These are phyloP conservation scores for Narthecium ossifragum DNA, from an alignment of 106 monocot genomes.

Conservation along the genomic window DNA sequence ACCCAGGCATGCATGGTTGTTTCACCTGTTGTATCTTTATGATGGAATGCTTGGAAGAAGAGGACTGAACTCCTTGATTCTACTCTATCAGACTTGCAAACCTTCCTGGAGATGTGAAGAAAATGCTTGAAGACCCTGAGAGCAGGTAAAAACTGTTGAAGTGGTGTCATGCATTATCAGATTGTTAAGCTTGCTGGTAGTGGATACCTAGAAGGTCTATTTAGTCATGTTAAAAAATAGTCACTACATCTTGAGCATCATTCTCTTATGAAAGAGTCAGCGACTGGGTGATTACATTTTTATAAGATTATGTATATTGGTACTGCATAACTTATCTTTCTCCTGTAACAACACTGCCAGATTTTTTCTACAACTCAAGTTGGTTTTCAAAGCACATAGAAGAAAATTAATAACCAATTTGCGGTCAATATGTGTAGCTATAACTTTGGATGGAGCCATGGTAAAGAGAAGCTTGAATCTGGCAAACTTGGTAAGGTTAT, in stretches of 20 bases:
- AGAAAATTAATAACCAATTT: too few relatives aligned
- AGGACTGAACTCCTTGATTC: slow-evolving; percentile 6
- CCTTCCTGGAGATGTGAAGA: slow-evolving; percentile 69
- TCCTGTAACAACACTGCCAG: not conserved
- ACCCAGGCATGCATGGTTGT: slow-evolving; percentile 40
- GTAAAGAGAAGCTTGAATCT: slow-evolving; percentile 88
- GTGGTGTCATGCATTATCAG: too few relatives aligned
- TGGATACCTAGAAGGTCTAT: too few relatives aligned
- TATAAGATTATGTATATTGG: too few relatives aligned
- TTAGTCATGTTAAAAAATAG: too few relatives aligned
- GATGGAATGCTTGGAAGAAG: not conserved
- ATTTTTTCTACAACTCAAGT: not conserved
- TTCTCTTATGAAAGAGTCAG: too few relatives aligned
- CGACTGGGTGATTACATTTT: too few relatives aligned
- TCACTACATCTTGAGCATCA: too few relatives aligned
- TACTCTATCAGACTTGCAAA: slow-evolving; percentile 32
- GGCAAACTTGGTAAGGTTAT: slow-evolving; percentile 68
- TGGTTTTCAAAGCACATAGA: too few relatives aligned
- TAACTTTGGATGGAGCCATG: slow-evolving; percentile 99
- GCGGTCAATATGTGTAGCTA: too few relatives aligned
- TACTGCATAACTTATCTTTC: too few relatives aligned
- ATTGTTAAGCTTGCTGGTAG: too few relatives aligned
- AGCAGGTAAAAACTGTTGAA: slow-evolving; percentile 70
- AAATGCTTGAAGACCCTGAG: slow-evolving; percentile 73
- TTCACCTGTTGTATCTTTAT: not conserved